Evolutionary conservation across 495 filamentous ascomycete species (phyloP), one percentile per base, ranked within the genome.

Genomic region (Aspergillus sclerotiicarbonarius): DNA sequence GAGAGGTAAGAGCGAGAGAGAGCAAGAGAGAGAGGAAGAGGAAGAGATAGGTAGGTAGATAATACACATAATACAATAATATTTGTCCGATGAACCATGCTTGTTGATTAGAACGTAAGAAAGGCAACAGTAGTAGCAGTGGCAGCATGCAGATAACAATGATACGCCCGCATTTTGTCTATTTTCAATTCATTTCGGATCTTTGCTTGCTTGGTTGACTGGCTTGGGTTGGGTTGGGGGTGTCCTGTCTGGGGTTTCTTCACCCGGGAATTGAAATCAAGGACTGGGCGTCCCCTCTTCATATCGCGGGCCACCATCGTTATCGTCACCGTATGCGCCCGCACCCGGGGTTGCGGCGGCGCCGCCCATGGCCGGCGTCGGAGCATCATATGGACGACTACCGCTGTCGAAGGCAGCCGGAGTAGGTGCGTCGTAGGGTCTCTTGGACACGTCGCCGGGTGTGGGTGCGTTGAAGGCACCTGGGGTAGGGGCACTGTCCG

Each of bases 281-380:
- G 78, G 78, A 67, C 78, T 81, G 25, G 79, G 79, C 21, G 76
- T 80, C 32, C 69, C 74, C 35, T 84, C 82, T 25, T 82, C 80
- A 64, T 85, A 85, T 48, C 79, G 72, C 1, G 82, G 82, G 12
- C 76, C 80, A 29, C 71, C 74, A 60, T 88, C 86, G 60, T 87
- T 84, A 8, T 70, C 76, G 47, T 77, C 82, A 6, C 76, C 74
- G 54, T 81, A 79, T 8, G 64, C 72, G 39, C 82, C 85, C 9
- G 87, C 85, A 10, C 88, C 90, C 3, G 91, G 91, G 0, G 90
- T 93, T 67, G 89, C 87, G 19, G 88, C 84, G 48, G 71, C 75
- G 31, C 78, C 77, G 33, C 82, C 85, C 65, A 89, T 90, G 0
- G 86, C 91, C 0, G 91, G 91, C 4, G 92, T 96, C 3, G 90